These are phyloP conservation scores for Cercophora sp. DNA, from an alignment of 495 filamentous ascomycete genomes.

Conservation along the genomic window DNA sequence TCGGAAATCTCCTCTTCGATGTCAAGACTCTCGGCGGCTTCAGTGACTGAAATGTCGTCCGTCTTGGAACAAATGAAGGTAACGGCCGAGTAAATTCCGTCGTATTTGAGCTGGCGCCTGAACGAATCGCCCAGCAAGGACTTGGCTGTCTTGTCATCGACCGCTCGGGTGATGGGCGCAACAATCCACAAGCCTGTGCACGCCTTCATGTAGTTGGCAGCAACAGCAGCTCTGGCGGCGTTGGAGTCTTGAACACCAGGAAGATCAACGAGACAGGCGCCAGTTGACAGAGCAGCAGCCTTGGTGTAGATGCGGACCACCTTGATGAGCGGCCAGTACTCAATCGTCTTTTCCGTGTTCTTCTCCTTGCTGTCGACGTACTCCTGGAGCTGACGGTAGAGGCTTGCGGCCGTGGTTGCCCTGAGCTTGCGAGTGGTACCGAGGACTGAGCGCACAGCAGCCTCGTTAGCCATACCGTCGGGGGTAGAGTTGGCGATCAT, in stretches of 20 bases:
- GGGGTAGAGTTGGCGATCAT: slow-evolving; percentile 42
- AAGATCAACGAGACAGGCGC: slow-evolving; percentile 62
- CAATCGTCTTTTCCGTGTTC: slow-evolving; percentile 38
- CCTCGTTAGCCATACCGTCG: slow-evolving; percentile 36
- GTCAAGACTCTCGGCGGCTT: slow-evolving; percentile 30
- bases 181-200: slow-evolving; percentile 57
- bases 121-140: slow-evolving; percentile 58
- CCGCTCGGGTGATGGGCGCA: slow-evolving; percentile 60
- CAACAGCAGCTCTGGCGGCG: slow-evolving; percentile 56
- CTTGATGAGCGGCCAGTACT: slow-evolving; percentile 64
- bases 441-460: slow-evolving; percentile 42
- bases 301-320: slow-evolving; percentile 60
- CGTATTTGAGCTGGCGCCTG: slow-evolving; percentile 58
- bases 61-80: slow-evolving; percentile 68
- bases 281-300: slow-evolving; percentile 57
- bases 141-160: slow-evolving; percentile 64
- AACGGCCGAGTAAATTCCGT: slow-evolving; percentile 53
- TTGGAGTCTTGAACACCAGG: slow-evolving; percentile 66
- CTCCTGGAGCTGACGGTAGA: slow-evolving; percentile 28
- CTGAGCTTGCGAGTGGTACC: slow-evolving; percentile 46
- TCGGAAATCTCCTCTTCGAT: slow-evolving; percentile 45
- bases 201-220: slow-evolving; percentile 58
- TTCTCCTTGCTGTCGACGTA: slow-evolving; percentile 35
- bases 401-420: slow-evolving; percentile 24
- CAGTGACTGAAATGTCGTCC: slow-evolving; percentile 55